phyloP scores from a whole-genome alignment of 2,329 filamentous ascomycete genomes.

The Stachybotrys chlorohalonatus region DNA sequence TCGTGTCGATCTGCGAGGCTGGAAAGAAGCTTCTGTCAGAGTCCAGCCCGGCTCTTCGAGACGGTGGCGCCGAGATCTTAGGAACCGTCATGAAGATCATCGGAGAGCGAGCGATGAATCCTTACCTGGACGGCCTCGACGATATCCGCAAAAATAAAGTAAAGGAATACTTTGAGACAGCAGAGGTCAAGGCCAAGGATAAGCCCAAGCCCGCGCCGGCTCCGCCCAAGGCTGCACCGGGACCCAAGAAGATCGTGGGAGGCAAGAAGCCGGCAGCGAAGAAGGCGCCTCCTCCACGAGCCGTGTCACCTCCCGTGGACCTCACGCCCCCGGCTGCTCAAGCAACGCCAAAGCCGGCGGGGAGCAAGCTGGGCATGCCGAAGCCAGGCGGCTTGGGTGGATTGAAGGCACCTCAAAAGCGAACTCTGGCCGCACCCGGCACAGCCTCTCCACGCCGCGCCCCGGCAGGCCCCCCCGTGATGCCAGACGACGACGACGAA shows the following conservation, averaged over 20 bases:
- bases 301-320: conserved; percentile 28
- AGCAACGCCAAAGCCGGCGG: conserved; percentile 41
- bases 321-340: conserved; percentile 46
- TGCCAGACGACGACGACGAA: conserved; percentile 45
- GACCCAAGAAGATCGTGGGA: conserved; percentile 37
- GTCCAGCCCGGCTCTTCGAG: conserved; percentile 74
- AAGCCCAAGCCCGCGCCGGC: conserved; percentile 74
- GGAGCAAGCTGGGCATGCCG: conserved; percentile 46
- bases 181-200: conserved; percentile 38
- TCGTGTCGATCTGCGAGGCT: conserved; percentile 75
- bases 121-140: conserved; percentile 83
- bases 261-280: conserved; percentile 33
- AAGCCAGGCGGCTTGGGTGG: conserved; percentile 44
- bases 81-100: conserved; percentile 98
- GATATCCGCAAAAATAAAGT: conserved; percentile 94
- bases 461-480: conserved; percentile 35
- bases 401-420: conserved; percentile 52
- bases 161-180: conserved; percentile 76
- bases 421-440: conserved; percentile 38
- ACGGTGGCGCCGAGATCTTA: conserved; percentile 83
- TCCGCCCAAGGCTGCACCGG: conserved; percentile 40
- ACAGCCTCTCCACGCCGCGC: conserved; percentile 46
- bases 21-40: conserved; percentile 86
- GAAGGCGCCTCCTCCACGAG: conserved; percentile 27
- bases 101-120: conserved; percentile 90